Conservation (phyloP, 371 early-diverging fungal species). For the Apophysomyces elegans region DNA sequence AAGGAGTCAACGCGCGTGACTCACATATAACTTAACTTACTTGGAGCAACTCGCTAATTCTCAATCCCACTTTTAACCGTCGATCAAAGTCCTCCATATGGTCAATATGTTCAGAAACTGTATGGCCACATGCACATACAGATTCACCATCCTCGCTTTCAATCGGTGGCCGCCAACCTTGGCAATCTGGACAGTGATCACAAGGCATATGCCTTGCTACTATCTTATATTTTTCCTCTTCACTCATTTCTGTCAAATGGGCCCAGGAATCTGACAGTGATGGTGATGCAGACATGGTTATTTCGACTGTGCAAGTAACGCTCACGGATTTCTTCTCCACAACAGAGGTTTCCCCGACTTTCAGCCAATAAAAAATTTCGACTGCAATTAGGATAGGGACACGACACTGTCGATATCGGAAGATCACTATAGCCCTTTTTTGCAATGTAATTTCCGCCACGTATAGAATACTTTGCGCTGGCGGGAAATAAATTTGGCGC, state of each 20-base stretch:
- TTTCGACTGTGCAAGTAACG: background rate
- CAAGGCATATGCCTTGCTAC: slow-evolving; percentile 57
- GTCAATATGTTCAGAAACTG: slow-evolving; percentile 44
- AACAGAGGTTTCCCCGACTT: too few species aligned
- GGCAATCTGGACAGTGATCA: slow-evolving; percentile 40
- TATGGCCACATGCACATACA: slow-evolving; percentile 52
- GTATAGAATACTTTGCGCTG: too few species aligned
- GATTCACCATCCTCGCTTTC: slow-evolving; percentile 20
- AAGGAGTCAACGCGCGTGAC: slow-evolving; percentile 12
- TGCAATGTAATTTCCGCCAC: too few species aligned
- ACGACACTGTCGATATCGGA: background rate
- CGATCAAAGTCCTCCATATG: slow-evolving; percentile 47
- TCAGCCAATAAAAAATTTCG: too few species aligned
- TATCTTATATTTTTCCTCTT: slow-evolving; percentile 48
- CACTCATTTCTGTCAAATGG: slow-evolving; percentile 26
- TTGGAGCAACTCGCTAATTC: slow-evolving; percentile 52
- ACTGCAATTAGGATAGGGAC: too few species aligned
- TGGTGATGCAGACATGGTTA: slow-evolving; percentile 1
- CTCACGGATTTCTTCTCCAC: too few species aligned
- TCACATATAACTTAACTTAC: slow-evolving; percentile 25
- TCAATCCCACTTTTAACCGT: slow-evolving; percentile 48
- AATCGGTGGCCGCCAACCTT: slow-evolving; percentile 38
- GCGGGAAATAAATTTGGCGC: too few species aligned
- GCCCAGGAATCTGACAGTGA: slow-evolving; percentile 8
- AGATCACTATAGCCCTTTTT: too few species aligned